Evolutionary conservation across 257 asterid genomes (phyloP), one percentile per base, ranked within the genome.

Genomic region (Coffea eugenioides): DNA sequence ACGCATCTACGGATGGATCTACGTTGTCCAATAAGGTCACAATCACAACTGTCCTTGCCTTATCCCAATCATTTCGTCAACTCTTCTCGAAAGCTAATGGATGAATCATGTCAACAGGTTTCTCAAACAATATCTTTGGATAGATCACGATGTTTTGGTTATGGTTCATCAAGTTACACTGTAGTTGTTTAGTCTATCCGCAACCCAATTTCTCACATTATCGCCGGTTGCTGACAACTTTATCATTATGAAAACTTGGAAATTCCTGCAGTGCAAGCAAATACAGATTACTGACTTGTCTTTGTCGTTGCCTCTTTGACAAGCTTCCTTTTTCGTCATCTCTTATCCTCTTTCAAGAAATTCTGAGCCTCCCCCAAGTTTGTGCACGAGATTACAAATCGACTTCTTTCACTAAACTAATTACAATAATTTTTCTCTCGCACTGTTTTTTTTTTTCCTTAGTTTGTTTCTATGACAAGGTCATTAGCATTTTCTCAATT

Each of bases 11-110:
- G 0, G 45, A 56, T 9, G 0, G 45, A 56, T 9, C 54, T 57
- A 51, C 72, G 70, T 39, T 56, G 81, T 41, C 76, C 76, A 56
- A 69, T 78, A 78, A 78, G 64, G 81, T 78, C 81, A 43, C 69
- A 21, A 36, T 78, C 81, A 69, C 45, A 4, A 48, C 69, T 14
- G 56, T 70, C 27, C 61, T 46, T 54, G 70, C 69, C 76, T 78
- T 78, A 70, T 69, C 81, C 69, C 75, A 67, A 67, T 39, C 79
- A 61, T n/a, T 39, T 75, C 71, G 54, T 5, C 61, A 72, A 48
- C 46, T 64, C n/a, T 43, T 76, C 43, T 16, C 5, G 21, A 52
- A 49, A 69, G 48, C 59, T 56, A 41, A 68, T 23, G 76, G 54
- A 78, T 69, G 69, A 56, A 67, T 67, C 73, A 67, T 59, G 64